phyloP scores from a whole-genome alignment of 2,329 filamentous ascomycete species.

The Ascocoryne sarcoides region DNA sequence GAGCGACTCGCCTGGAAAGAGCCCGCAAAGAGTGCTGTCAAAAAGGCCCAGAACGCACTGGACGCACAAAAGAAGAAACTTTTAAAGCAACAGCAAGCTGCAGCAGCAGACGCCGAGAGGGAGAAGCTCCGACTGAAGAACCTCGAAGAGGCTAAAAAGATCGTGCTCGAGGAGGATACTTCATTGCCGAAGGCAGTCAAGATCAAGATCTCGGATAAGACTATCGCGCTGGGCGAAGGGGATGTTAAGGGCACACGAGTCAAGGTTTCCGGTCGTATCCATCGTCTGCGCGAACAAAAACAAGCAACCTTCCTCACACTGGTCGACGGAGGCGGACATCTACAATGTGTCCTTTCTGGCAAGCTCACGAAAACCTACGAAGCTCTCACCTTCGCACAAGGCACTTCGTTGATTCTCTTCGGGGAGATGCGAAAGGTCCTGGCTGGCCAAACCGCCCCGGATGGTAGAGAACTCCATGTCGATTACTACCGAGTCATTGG shows the following conservation, averaged over 20 bases:
- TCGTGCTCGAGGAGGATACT: conserved; percentile 59
- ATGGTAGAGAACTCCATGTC: conserved; percentile 62
- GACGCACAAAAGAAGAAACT: conserved; percentile 79
- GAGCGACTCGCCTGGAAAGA: conserved; percentile 68
- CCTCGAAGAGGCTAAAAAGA: conserved; percentile 75
- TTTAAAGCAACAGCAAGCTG: conserved; percentile 65
- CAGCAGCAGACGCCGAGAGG: conserved; percentile 63
- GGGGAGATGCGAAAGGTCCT: conserved; percentile 63
- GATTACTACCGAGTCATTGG: conserved; percentile 64
- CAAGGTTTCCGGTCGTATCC: conserved; percentile 72
- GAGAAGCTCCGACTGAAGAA: conserved; percentile 58
- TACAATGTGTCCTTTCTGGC: conserved; percentile 76
- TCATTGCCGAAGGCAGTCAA: conserved; percentile 65
- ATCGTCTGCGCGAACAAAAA: conserved; percentile 74
- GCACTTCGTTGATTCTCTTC: conserved; percentile 59
- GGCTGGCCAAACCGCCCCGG: conserved; percentile 56
- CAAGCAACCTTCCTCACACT: conserved; percentile 81
- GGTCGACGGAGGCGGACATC: conserved; percentile 71
- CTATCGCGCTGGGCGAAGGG: conserved; percentile 50
- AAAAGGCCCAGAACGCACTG: conserved; percentile 70
- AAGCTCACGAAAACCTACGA: conserved; percentile 72
- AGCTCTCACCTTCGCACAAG: conserved; percentile 59
- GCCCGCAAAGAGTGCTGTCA: conserved; percentile 72
- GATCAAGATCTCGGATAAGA: conserved; percentile 68
- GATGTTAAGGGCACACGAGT: conserved; percentile 62